Evolutionary conservation across 441 rosid species (phyloP).

Genomic region (Syzygium syzygioides): DNA sequence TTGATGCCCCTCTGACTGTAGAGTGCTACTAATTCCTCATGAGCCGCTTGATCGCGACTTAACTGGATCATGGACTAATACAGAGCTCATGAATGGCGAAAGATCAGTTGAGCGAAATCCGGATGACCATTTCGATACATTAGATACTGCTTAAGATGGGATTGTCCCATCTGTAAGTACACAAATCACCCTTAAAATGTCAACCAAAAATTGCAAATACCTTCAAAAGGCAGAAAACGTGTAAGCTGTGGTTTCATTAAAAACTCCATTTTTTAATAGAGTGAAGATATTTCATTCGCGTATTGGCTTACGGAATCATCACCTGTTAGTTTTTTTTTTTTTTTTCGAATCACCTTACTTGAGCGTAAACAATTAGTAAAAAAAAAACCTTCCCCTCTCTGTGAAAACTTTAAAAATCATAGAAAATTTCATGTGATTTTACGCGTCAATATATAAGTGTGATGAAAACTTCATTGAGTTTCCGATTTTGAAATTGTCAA

Average conservation of each 20-base stretch:
- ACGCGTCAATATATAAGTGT: neutral
- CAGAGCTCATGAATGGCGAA: neutral
- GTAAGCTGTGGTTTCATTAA: neutral
- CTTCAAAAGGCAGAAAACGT: neutral
- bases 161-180: neutral
- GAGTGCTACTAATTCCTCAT: neutral
- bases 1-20: neutral
- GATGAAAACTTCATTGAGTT: neutral
- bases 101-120: neutral
- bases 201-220: neutral
- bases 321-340: neutral
- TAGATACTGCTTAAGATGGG: neutral
- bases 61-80: neutral
- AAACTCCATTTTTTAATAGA: neutral
- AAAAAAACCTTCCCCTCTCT: neutral
- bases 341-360: too few relatives aligned
- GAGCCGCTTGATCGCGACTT: neutral
- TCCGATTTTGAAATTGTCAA: neutral
- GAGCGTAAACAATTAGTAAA: too few relatives aligned
- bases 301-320: neutral
- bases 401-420: neutral
- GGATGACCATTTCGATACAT: neutral
- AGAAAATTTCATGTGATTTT: neutral
- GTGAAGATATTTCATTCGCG: neutral
- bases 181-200: neutral